Evolutionary conservation across 345 rosid species (phyloP).

Genomic region (Salix exigua): DNA sequence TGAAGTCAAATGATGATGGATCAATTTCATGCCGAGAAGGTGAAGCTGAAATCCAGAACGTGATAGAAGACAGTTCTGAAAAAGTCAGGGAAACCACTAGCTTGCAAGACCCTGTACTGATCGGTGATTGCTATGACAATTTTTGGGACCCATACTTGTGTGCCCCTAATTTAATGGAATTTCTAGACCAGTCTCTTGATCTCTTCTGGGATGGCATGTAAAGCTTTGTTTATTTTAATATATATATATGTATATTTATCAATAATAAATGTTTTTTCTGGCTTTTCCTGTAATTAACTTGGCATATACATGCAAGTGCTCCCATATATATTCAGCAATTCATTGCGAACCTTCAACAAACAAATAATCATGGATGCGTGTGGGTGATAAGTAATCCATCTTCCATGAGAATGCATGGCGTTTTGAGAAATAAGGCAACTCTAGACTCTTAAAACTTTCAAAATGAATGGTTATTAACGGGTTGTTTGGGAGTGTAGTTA

Average conservation of each 20-base stretch:
- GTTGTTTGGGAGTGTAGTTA: too few relatives aligned
- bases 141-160: constrained; percentile 13
- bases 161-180: constrained; percentile 17
- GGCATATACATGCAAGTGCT: neutral
- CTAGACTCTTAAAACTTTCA: neutral
- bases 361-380: neutral
- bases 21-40: neutral
- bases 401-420: neutral
- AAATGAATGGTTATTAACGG: too few relatives aligned
- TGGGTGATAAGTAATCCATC: neutral
- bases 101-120: neutral
- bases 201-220: constrained; percentile 12
- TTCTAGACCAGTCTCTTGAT: constrained; percentile 20
- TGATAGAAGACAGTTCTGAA: neutral
- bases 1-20: neutral
- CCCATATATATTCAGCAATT: neutral
- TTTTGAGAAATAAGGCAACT: neutral
- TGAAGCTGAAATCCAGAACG: neutral
- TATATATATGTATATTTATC: neutral
- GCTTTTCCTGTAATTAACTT: neutral
- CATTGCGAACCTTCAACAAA: neutral
- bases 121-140: neutral
- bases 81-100: neutral
- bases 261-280: neutral
- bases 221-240: neutral